These are phyloP conservation scores for Jamesozyma piceae DNA, from an alignment of 805 yeast species.

Conservation along the genomic window DNA sequence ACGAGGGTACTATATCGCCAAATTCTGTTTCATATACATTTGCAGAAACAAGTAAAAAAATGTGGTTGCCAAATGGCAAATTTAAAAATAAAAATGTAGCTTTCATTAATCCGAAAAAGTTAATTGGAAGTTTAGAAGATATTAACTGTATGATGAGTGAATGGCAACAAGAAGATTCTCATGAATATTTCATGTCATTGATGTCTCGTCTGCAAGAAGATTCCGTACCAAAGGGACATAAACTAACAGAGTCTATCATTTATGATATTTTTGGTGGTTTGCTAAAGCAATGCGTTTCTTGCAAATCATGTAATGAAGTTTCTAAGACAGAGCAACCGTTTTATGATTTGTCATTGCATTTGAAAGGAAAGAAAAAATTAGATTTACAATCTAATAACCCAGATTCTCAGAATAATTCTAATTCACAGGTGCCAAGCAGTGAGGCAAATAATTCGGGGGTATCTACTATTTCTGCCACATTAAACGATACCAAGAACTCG, in stretches of 20 bases:
- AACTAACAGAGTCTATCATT: constrained; percentile 68
- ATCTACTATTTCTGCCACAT: too few relatives aligned
- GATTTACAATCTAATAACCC: not conserved
- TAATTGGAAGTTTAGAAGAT: constrained; percentile 64
- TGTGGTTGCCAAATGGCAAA: constrained; percentile 53
- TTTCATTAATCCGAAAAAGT: constrained; percentile 64
- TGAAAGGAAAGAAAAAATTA: constrained; percentile 42
- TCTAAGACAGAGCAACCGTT: constrained; percentile 88
- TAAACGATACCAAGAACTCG: not conserved
- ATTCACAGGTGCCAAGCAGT: not conserved
- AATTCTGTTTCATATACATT: constrained; percentile 56
- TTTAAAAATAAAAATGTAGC: constrained; percentile 27
- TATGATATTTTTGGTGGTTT: constrained; percentile 94
- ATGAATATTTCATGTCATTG: constrained; percentile 91
- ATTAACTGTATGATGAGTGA: constrained; percentile 94
- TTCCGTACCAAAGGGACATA: constrained; percentile 80
- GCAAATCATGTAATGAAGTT: constrained; percentile 71
- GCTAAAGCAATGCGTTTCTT: constrained; percentile 73
- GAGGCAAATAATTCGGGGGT: too few relatives aligned
- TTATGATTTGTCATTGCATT: constrained; percentile 80
- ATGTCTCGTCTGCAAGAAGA: constrained; percentile 86
- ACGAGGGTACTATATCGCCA: constrained; percentile 37
- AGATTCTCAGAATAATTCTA: not conserved
- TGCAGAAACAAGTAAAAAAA: constrained; percentile 57
- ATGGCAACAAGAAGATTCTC: constrained; percentile 97